phyloP scores from a whole-genome alignment of 2,329 filamentous ascomycete species.

The Grosmannia huntii region DNA sequence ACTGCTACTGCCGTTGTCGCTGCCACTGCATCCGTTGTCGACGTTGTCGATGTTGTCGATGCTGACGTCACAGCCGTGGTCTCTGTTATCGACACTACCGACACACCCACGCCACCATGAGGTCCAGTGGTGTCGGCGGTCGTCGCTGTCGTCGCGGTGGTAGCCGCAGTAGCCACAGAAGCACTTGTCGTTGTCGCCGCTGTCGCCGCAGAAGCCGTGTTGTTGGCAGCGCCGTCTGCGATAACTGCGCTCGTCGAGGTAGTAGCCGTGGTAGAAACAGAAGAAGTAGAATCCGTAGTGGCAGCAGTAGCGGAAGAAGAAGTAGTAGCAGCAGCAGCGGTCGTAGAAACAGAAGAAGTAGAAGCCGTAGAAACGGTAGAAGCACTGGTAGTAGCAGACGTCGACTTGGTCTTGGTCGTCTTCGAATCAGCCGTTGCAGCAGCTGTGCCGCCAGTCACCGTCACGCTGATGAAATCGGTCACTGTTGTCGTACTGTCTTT shows the following conservation, averaged over 20 bases:
- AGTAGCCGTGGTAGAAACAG: neutral
- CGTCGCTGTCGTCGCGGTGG: neutral
- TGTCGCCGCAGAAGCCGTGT: neutral
- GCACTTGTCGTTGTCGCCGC: neutral
- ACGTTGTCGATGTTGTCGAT: no score
- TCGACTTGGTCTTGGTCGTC: neutral
- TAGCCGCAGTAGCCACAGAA: neutral
- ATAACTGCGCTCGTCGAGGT: neutral
- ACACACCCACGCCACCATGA: constrained; percentile 10
- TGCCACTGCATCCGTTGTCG: no score
- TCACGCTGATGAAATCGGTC: constrained; percentile 2
- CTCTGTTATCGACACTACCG: constrained; percentile 11
- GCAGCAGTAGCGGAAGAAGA: neutral
- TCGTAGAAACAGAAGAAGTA: neutral
- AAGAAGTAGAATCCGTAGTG: neutral
- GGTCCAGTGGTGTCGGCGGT: neutral
- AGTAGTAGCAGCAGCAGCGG: neutral
- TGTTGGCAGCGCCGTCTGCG: neutral
- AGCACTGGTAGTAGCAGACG: neutral
- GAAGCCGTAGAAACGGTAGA: neutral
- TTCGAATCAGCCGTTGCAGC: neutral
- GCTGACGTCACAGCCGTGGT: neutral
- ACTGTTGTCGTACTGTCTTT: neutral
- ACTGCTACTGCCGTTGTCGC: no score
- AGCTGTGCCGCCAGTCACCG: neutral